phyloP scores from a whole-genome alignment of 129 eudicot genomes.

The carrot (Daucus carota) region DNA sequence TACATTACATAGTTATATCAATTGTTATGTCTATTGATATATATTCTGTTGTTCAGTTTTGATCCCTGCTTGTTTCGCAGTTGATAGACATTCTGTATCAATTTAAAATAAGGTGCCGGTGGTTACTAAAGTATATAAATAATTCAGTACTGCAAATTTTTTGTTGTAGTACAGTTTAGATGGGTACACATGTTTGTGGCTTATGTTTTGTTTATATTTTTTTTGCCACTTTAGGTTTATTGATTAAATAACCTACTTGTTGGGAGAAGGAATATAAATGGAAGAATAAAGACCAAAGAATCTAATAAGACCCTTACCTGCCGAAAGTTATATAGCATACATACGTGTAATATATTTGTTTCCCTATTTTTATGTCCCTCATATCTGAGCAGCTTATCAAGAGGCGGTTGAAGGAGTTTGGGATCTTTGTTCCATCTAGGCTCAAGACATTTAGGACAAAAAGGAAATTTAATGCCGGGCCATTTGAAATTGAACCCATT shows the following conservation, averaged over 20 bases:
- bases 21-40: too few species aligned
- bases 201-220: neutral
- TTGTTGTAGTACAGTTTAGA: neutral
- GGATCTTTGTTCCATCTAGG: slow-evolving; percentile 95
- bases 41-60: neutral
- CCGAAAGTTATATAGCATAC: neutral
- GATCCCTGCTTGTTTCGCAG: neutral
- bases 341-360: neutral
- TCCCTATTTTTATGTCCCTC: slow-evolving; percentile 14
- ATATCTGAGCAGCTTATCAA: slow-evolving; percentile 72
- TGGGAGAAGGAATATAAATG: neutral
- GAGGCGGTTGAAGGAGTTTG: slow-evolving; percentile 87
- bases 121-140: neutral
- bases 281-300: neutral
- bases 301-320: neutral
- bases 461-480: slow-evolving; percentile 77
- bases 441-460: slow-evolving; percentile 73
- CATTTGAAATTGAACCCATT: slow-evolving; percentile 94
- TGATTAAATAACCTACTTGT: neutral
- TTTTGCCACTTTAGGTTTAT: neutral
- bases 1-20: neutral
- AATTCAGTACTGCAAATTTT: neutral
- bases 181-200: neutral
- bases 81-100: neutral
- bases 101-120: neutral